Evolutionary conservation across 2,329 filamentous ascomycete species (phyloP).

Genomic region (Colletotrichum sp.): DNA sequence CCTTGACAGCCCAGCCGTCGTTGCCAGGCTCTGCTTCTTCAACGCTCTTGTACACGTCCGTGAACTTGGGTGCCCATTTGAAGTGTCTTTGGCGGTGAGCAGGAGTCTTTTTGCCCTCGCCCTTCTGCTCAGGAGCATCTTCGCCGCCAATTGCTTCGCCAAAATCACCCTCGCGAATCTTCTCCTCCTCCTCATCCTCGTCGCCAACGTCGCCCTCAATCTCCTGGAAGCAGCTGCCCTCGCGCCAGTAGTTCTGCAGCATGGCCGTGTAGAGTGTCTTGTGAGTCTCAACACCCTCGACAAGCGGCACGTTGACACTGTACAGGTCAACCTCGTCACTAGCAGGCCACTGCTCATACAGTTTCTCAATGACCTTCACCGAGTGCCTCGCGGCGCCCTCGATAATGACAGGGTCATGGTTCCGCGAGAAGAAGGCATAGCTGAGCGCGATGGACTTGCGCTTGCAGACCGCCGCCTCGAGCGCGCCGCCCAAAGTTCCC

Average conservation of each 20-base stretch:
- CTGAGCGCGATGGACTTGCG: slow-evolving; percentile 79
- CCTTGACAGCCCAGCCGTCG: slow-evolving; percentile 91
- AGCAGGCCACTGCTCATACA: slow-evolving; percentile 75
- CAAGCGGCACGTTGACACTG: slow-evolving; percentile 86
- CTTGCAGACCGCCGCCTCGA: slow-evolving; percentile 77
- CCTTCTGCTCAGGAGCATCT: not conserved
- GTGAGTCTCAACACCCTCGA: slow-evolving; percentile 72
- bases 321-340: slow-evolving; percentile 80
- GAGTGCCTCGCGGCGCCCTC: slow-evolving; percentile 76
- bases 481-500: slow-evolving; percentile 77
- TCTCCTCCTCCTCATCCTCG: slow-evolving; percentile 73
- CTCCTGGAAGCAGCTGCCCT: slow-evolving; percentile 87
- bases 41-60: slow-evolving; percentile 88
- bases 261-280: slow-evolving; percentile 85
- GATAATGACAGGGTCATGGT: slow-evolving; percentile 84
- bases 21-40: slow-evolving; percentile 79
- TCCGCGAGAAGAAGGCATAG: slow-evolving; percentile 87
- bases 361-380: slow-evolving; percentile 78
- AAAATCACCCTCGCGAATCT: slow-evolving; percentile 71
- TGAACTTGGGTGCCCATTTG: slow-evolving; percentile 90
- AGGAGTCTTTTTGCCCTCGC: slow-evolving; percentile 36
- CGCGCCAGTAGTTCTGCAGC: slow-evolving; percentile 88
- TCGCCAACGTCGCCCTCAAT: slow-evolving; percentile 70
- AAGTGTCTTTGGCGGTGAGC: slow-evolving; percentile 82
- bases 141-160: slow-evolving; percentile 38